phyloP scores from a whole-genome alignment of 768 basidiomycete species.

The Termitomyces sp. region DNA sequence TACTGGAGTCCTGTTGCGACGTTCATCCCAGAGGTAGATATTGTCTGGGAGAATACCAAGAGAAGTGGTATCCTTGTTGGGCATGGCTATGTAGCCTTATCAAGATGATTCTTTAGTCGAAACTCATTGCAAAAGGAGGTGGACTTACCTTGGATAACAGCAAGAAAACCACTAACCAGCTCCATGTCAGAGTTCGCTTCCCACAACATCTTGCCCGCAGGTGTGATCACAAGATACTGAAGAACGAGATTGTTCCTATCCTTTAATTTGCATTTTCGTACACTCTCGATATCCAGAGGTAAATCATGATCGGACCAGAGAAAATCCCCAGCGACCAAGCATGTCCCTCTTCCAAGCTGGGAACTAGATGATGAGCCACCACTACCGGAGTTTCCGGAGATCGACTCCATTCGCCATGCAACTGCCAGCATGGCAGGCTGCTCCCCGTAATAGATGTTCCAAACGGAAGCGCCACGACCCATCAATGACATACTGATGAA shows the following conservation, averaged over 20 bases:
- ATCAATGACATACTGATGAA: not conserved
- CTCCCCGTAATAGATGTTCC: not conserved
- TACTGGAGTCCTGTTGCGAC: not conserved
- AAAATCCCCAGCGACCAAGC: not conserved
- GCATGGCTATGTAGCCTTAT: not conserved
- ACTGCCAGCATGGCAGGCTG: not conserved
- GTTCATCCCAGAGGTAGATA: not conserved
- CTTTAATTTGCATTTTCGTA: not conserved
- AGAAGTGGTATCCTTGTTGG: not conserved
- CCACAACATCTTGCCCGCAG: not conserved
- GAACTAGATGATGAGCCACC: not conserved
- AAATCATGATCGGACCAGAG: not conserved
- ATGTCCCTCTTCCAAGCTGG: not conserved
- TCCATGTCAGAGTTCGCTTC: not conserved
- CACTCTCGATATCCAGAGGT: not conserved
- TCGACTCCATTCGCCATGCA: not conserved
- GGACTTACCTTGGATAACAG: not conserved
- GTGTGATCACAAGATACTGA: not conserved
- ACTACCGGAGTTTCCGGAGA: not conserved
- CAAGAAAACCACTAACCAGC: not conserved
- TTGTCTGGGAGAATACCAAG: not conserved
- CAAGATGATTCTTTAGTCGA: not conserved
- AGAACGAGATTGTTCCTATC: not conserved
- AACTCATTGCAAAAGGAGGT: not conserved
- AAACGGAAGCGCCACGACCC: not conserved